Percentiles rank a stretch among this genome's conserved stretches.
phyloP scores from a whole-genome alignment of 176 grass and related monocot genomes.

The Phragmites australis region DNA sequence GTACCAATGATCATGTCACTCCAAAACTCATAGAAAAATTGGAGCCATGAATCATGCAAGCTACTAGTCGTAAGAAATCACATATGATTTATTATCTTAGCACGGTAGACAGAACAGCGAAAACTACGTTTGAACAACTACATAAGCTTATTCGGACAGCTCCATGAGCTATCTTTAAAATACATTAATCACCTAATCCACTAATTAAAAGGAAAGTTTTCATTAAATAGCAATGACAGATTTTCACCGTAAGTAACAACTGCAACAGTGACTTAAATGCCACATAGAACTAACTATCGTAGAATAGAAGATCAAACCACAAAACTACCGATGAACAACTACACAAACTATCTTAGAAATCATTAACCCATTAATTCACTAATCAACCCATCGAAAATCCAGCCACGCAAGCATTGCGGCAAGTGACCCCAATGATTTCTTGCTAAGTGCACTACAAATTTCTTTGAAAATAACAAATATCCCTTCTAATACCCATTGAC shows the following conservation, averaged over 20 bases:
- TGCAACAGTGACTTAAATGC: background rate
- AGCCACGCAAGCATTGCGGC: no score
- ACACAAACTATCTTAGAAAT: background rate
- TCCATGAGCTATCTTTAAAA: background rate
- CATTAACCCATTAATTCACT: background rate
- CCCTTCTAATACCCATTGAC: no score
- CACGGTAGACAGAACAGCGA: slow-evolving; percentile 11
- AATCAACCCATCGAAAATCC: background rate
- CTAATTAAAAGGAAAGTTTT: background rate
- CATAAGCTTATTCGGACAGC: background rate
- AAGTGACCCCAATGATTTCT: no score
- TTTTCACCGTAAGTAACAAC: background rate
- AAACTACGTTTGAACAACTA: slow-evolving; percentile 35
- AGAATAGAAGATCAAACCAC: background rate
- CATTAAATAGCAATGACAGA: background rate
- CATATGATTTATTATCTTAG: slow-evolving; percentile 32
- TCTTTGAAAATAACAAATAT: no score
- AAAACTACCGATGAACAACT: background rate
- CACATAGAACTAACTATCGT: no score
- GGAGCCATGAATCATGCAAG: slow-evolving; percentile 31
- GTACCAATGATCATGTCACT: slow-evolving; percentile 7
- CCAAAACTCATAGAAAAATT: background rate
- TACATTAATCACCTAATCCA: background rate
- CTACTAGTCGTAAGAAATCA: slow-evolving; percentile 21
- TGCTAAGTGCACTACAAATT: no score